Conservation (phyloP, 495 filamentous ascomycete genomes). For the Daldinia caldariorum region DNA sequence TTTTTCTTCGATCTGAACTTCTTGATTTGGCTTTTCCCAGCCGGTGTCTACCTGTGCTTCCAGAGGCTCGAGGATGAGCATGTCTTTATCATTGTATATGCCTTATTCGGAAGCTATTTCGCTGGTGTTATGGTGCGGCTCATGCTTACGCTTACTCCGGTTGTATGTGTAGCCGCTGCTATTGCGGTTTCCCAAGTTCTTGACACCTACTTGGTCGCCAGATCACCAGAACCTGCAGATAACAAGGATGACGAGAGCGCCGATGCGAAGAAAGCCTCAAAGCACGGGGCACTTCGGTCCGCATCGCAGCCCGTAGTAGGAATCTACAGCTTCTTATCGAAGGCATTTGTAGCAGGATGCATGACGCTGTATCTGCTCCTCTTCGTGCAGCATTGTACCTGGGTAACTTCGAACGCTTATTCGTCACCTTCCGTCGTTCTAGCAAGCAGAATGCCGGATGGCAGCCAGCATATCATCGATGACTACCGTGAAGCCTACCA, state of each 20-base stretch:
- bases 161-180: constrained; percentile 94
- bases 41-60: constrained; percentile 98
- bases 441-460: constrained; percentile 90
- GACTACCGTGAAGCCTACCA: constrained; percentile 99
- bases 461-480: constrained; percentile 97
- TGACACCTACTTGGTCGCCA: constrained; percentile 80
- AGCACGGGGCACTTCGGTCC: constrained; percentile 69
- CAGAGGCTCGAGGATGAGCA: constrained; percentile 93
- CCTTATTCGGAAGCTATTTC: constrained; percentile 95
- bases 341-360: constrained; percentile 73
- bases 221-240: constrained; percentile 62
- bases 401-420: constrained; percentile 99
- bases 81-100: constrained; percentile 97
- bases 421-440: constrained; percentile 97
- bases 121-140: constrained; percentile 99
- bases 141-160: constrained; percentile 96
- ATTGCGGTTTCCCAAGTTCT: constrained; percentile 89
- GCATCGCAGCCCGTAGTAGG: constrained; percentile 79
- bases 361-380: constrained; percentile 84
- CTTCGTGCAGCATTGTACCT: constrained; percentile 98
- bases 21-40: constrained; percentile 98
- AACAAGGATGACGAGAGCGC: constrained; percentile 58
- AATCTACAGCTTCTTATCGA: constrained; percentile 83
- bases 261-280: constrained; percentile 62
- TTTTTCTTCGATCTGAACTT: constrained; percentile 99